Percentiles rank a stretch among this genome's conserved stretches.
Conservation (phyloP, 768 basidiomycete genomes). For the Pisolithus sp. region DNA sequence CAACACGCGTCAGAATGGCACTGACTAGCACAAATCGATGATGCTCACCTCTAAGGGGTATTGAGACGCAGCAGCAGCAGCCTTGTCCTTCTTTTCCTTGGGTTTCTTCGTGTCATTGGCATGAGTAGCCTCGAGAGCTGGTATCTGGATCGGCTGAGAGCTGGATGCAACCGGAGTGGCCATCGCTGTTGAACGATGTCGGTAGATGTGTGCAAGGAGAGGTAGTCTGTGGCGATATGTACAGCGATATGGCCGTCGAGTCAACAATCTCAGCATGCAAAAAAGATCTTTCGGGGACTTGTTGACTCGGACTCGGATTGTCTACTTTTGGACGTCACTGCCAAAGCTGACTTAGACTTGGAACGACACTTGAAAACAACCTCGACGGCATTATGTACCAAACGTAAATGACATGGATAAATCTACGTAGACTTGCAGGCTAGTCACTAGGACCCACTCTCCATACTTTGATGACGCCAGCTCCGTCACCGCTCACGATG, state of each 20-base stretch:
- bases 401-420: not conserved
- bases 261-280: slow-evolving; percentile 30
- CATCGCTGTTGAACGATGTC: slow-evolving; percentile 38
- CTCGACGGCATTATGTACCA: too few species aligned
- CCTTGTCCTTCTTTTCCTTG: slow-evolving; percentile 41
- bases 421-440: slow-evolving; percentile 7
- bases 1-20: not conserved
- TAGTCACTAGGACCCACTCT: slow-evolving; percentile 52
- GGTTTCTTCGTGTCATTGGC: slow-evolving; percentile 32
- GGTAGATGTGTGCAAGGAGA: slow-evolving; percentile 3
- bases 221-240: slow-evolving; percentile 12
- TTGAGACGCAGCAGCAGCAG: slow-evolving; percentile 28
- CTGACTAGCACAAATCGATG: not conserved
- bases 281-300: not conserved
- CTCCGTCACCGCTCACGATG: slow-evolving; percentile 85
- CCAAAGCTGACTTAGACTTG: too few species aligned
- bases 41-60: slow-evolving; percentile 59
- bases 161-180: slow-evolving; percentile 49
- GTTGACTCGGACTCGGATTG: too few species aligned
- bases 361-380: too few species aligned
- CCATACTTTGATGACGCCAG: slow-evolving; percentile 90
- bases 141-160: slow-evolving; percentile 43
- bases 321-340: too few species aligned
- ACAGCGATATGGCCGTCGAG: slow-evolving; percentile 25
- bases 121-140: slow-evolving; percentile 41